Percentiles rank a stretch among this genome's conserved stretches.
phyloP scores from a whole-genome alignment of 306 rosid genomes.

The Quercus berberidifolia region DNA sequence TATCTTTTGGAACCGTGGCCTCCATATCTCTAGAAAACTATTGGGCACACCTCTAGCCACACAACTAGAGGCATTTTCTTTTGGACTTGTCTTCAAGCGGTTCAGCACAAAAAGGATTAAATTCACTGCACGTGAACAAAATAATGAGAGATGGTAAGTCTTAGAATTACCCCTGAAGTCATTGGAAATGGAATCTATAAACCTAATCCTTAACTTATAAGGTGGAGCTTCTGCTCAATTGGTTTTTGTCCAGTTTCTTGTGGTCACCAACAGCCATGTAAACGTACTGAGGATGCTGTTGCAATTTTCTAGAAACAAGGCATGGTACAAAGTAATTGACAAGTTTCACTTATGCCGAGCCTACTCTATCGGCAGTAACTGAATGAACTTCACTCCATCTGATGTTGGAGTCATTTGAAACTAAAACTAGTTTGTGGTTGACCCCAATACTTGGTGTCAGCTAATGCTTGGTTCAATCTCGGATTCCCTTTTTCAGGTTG shows the following conservation, averaged over 20 bases:
- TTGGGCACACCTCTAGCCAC: neutral
- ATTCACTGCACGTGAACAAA: slow-evolving; percentile 2
- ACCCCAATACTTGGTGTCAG: neutral
- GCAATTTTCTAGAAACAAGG: neutral
- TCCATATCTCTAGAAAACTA: neutral
- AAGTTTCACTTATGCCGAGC: neutral
- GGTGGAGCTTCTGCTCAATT: neutral
- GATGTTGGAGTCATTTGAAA: neutral
- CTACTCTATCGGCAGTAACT: neutral
- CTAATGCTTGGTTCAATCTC: neutral
- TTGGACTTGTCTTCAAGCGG: slow-evolving; percentile 14
- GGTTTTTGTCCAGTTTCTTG: slow-evolving; percentile 4
- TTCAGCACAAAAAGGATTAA: neutral
- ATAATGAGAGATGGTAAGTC: neutral
- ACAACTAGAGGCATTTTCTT: slow-evolving; percentile 10
- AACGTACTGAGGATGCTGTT: neutral
- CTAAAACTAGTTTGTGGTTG: neutral
- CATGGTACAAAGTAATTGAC: neutral
- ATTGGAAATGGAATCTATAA: slow-evolving; percentile 11
- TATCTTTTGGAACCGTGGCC: slow-evolving; percentile 11
- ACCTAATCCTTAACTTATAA: slow-evolving; percentile 20
- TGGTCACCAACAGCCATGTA: neutral
- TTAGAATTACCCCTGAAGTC: neutral
- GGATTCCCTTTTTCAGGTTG: neutral
- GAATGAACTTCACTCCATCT: neutral